These are phyloP conservation scores for Arthrobotrys musiformis DNA, from an alignment of 2,329 filamentous ascomycete species.

Conservation along the genomic window DNA sequence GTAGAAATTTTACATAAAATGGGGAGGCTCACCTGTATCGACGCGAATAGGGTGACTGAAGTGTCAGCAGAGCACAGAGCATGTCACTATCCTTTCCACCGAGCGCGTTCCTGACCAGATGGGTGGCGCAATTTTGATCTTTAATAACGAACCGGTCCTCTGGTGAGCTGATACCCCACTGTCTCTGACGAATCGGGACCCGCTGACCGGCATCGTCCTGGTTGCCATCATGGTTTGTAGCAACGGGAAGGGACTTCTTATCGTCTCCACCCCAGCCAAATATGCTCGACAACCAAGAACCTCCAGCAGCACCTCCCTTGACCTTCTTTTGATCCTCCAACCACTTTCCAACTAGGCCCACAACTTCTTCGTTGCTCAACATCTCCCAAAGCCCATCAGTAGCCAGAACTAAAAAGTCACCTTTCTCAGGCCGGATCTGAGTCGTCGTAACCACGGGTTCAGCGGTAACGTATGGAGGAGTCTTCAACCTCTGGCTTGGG, in stretches of 20 bases:
- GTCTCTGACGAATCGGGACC: conserved; percentile 84
- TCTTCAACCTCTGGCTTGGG: conserved; percentile 80
- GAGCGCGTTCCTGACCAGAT: conserved; percentile 92
- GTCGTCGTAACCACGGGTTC: conserved; percentile 95
- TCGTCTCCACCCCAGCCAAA: conserved; percentile 74
- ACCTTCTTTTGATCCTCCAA: conserved; percentile 76
- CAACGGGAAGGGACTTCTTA: conserved; percentile 73
- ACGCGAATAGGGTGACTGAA: conserved; percentile 89
- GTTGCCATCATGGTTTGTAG: conserved; percentile 66
- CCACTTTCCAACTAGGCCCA: conserved; percentile 96
- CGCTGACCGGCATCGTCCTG: conserved; percentile 73
- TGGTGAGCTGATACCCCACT: conserved; percentile 84
- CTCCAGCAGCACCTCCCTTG: conserved; percentile 61
- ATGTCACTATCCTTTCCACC: conserved; percentile 94
- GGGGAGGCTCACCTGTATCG: conserved; percentile 82
- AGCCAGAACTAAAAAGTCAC: conserved; percentile 95
- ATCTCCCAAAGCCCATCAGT: conserved; percentile 99
- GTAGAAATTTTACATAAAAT: not conserved
- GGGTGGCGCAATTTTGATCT: conserved; percentile 95
- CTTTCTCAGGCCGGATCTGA: conserved; percentile 85
- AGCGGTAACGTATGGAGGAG: conserved; percentile 95
- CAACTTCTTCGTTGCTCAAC: conserved; percentile 97
- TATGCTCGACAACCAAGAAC: conserved; percentile 70
- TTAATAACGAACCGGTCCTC: conserved; percentile 88
- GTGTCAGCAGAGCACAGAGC: conserved; percentile 87